phyloP scores from a whole-genome alignment of 805 yeast genomes.

The Metschnikowia kofuensis region DNA sequence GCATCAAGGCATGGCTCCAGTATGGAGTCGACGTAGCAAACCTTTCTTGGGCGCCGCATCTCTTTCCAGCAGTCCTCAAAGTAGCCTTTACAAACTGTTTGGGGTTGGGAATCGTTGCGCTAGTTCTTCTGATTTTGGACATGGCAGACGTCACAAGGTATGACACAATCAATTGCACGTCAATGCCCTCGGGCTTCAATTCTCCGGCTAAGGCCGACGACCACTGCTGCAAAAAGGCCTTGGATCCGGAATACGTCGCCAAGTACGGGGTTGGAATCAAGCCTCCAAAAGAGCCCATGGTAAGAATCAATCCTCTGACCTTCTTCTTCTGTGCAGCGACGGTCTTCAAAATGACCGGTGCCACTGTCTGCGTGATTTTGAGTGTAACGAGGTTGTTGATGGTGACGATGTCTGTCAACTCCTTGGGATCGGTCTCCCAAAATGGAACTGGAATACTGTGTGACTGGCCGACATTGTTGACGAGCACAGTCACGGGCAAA shows the following conservation, averaged over 20 bases:
- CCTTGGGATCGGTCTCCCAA: slow-evolving; percentile 70
- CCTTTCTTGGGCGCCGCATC: slow-evolving; percentile 91
- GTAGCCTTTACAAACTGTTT: slow-evolving; percentile 72
- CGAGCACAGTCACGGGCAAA: slow-evolving; percentile 66
- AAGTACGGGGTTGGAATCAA: slow-evolving; percentile 86
- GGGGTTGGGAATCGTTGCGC: slow-evolving; percentile 78
- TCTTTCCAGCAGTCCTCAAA: slow-evolving; percentile 68
- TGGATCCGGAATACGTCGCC: slow-evolving; percentile 94
- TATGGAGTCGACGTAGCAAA: slow-evolving; percentile 85
- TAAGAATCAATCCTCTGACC: slow-evolving; percentile 73
- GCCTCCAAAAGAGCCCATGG: slow-evolving; percentile 98
- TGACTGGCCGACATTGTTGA: slow-evolving; percentile 93
- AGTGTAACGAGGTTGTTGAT: slow-evolving; percentile 85
- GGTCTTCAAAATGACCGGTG: slow-evolving; percentile 64
- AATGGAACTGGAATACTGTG: slow-evolving; percentile 96
- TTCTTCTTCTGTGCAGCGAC: slow-evolving; percentile 39
- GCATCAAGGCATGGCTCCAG: slow-evolving; percentile 92
- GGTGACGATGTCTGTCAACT: slow-evolving; percentile 75
- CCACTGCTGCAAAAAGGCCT: slow-evolving; percentile 94
- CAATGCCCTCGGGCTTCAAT: slow-evolving; percentile 63
- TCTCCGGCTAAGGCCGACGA: slow-evolving; percentile 86
- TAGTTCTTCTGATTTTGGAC: slow-evolving; percentile 86
- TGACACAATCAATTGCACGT: slow-evolving; percentile 81
- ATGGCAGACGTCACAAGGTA: slow-evolving; percentile 92
- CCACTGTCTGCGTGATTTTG: slow-evolving; percentile 73